Percentiles rank a stretch among this genome's conserved stretches.
These are phyloP conservation scores for Eremothecium sinecaudum DNA, from an alignment of 1,139 yeast species.

Conservation along the genomic window DNA sequence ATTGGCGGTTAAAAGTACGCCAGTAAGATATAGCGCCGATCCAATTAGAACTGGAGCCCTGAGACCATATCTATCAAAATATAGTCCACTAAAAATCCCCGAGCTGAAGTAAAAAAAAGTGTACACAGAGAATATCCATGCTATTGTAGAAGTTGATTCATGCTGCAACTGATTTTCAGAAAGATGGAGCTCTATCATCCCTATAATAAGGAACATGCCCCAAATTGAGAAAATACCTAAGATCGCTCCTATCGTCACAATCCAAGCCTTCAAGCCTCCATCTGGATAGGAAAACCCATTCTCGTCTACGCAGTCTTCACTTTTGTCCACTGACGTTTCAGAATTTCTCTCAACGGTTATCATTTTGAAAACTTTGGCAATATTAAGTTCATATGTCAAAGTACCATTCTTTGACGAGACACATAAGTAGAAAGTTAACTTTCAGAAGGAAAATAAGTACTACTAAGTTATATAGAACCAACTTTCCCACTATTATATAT, in stretches of 20 bases:
- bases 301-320: neutral
- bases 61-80: constrained; percentile 44
- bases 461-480: too few species aligned
- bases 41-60: constrained; percentile 38
- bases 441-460: too few species aligned
- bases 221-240: constrained; percentile 54
- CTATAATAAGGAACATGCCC: constrained; percentile 59
- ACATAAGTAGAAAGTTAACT: too few species aligned
- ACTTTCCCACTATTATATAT: too few species aligned
- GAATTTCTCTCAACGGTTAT: too few species aligned
- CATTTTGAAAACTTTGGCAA: too few species aligned
- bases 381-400: too few species aligned
- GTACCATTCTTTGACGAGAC: too few species aligned
- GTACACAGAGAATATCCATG: constrained; percentile 67
- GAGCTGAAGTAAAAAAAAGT: constrained; percentile 50
- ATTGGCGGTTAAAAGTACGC: constrained; percentile 44
- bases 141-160: constrained; percentile 42
- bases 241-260: constrained; percentile 43
- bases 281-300: constrained; percentile 17
- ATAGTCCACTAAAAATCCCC: constrained; percentile 49
- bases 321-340: too few species aligned
- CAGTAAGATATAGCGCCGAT: constrained; percentile 37
- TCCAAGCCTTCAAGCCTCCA: constrained; percentile 24
- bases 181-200: constrained; percentile 62
- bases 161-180: constrained; percentile 45